Evolutionary conservation across 768 basidiomycete species (phyloP).

Genomic region (Macrocybe gigantea): DNA sequence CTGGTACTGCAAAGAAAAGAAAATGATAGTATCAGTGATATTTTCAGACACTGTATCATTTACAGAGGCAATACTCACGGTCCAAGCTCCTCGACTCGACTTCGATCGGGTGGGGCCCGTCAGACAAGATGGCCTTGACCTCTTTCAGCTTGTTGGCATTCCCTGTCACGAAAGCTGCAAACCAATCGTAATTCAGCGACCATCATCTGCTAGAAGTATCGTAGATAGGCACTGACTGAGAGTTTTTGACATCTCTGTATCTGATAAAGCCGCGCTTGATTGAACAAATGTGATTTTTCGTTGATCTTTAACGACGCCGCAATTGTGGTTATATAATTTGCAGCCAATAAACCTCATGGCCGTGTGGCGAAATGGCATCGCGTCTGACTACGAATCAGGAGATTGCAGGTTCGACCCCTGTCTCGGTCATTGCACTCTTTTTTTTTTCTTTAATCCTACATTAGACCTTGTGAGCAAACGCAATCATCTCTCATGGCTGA

Average conservation of each 20-base stretch:
- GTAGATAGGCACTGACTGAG: too few species aligned
- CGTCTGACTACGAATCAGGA: slow-evolving; percentile 94
- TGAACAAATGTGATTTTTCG: too few species aligned
- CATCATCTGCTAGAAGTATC: too few species aligned
- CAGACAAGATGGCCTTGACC: slow-evolving; percentile 75
- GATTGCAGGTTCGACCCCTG: slow-evolving; percentile 93
- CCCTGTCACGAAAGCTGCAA: slow-evolving; percentile 86
- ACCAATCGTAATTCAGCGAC: too few species aligned
- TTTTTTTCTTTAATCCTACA: too few species aligned
- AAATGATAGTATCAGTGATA: background rate
- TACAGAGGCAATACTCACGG: slow-evolving; percentile 37
- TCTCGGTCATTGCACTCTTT: background rate
- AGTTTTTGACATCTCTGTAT: too few species aligned
- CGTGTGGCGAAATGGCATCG: slow-evolving; percentile 84
- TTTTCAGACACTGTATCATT: background rate
- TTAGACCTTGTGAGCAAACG: background rate
- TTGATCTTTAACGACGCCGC: too few species aligned
- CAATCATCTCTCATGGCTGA: background rate
- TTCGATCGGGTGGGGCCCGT: slow-evolving; percentile 58
- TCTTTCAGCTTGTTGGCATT: slow-evolving; percentile 91
- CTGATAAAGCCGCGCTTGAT: too few species aligned
- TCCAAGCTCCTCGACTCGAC: slow-evolving; percentile 78
- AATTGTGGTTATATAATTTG: too few species aligned
- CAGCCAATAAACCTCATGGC: background rate
- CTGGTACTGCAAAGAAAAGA: slow-evolving; percentile 57